These are phyloP conservation scores for Termitomyces bulborhizus DNA, from an alignment of 768 basidiomycete genomes.

Conservation along the genomic window DNA sequence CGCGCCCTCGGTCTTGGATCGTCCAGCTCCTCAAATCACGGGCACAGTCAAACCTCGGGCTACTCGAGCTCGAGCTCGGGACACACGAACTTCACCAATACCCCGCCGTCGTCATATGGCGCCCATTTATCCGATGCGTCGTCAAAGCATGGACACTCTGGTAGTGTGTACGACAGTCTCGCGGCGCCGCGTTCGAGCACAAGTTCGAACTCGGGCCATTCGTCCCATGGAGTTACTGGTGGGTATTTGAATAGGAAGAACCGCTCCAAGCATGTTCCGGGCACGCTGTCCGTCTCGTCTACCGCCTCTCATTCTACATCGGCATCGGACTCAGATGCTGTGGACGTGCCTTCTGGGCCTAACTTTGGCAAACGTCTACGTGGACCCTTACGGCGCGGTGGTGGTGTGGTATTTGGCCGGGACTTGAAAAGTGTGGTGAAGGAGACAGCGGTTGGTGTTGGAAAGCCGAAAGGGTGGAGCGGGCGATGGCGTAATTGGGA, in stretches of 20 bases:
- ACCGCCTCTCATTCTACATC: slow-evolving; percentile 23
- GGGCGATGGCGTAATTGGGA: slow-evolving; percentile 20
- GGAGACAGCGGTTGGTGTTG: slow-evolving; percentile 45
- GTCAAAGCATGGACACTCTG: slow-evolving; percentile 11
- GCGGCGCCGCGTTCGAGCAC: slow-evolving; percentile 7
- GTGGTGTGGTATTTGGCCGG: slow-evolving; percentile 57
- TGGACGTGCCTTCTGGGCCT: slow-evolving; percentile 38
- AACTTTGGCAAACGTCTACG: slow-evolving; percentile 50
- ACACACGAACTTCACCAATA: slow-evolving; percentile 8
- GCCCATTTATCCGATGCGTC: slow-evolving; percentile 8
- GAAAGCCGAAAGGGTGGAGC: slow-evolving; percentile 15
- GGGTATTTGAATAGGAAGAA: slow-evolving; percentile 17
- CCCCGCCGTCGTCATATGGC: slow-evolving; percentile 31
- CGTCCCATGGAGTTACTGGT: slow-evolving; percentile 4
- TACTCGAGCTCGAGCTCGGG: slow-evolving; percentile 31
- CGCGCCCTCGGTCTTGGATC: slow-evolving; percentile 48
- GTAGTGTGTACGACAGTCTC: slow-evolving; percentile 4
- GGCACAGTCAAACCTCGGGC: slow-evolving; percentile 21
- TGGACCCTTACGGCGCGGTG: slow-evolving; percentile 37
- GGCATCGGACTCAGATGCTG: slow-evolving; percentile 24
- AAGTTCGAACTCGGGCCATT: slow-evolving; percentile 13
- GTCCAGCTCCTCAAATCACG: slow-evolving; percentile 28
- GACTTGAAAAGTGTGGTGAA: slow-evolving; percentile 48
- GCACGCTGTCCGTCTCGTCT: slow-evolving; percentile 54
- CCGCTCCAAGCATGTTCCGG: slow-evolving; percentile 48